These are phyloP conservation scores for Helotiales sp. DNA, from an alignment of 2,329 filamentous ascomycete species.

Conservation along the genomic window DNA sequence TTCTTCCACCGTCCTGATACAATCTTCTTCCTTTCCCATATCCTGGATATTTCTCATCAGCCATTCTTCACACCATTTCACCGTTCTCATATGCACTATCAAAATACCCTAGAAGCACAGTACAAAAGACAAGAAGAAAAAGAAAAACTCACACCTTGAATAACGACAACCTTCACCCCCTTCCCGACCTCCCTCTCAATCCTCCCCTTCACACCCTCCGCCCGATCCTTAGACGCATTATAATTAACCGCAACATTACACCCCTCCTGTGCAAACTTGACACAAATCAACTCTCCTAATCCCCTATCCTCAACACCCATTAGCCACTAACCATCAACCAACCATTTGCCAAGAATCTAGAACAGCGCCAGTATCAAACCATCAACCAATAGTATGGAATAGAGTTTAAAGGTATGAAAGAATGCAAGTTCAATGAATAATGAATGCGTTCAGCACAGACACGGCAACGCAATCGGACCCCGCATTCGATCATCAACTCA, in stretches of 20 bases:
- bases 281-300: constrained; percentile 58
- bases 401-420: no score
- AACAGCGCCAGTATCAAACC: no score
- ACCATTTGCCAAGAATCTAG: no score
- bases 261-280: constrained; percentile 63
- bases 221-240: constrained; percentile 53
- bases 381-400: no score
- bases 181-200: constrained; percentile 44
- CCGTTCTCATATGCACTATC: neutral
- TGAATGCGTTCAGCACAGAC: neutral
- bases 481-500: no score
- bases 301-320: constrained; percentile 47
- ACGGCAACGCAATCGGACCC: neutral
- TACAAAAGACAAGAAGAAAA: neutral
- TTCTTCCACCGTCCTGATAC: constrained; percentile 51
- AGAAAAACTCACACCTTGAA: constrained; percentile 53
- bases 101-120: neutral
- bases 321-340: neutral
- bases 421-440: neutral
- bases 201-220: constrained; percentile 51
- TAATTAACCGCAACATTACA: constrained; percentile 68
- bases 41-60: constrained; percentile 45
- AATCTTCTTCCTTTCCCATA: constrained; percentile 54
- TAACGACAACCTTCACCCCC: constrained; percentile 51
- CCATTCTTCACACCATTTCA: no score